These are phyloP conservation scores for Phanerodontia chrysosporium DNA, from an alignment of 768 basidiomycete genomes.

Conservation along the genomic window DNA sequence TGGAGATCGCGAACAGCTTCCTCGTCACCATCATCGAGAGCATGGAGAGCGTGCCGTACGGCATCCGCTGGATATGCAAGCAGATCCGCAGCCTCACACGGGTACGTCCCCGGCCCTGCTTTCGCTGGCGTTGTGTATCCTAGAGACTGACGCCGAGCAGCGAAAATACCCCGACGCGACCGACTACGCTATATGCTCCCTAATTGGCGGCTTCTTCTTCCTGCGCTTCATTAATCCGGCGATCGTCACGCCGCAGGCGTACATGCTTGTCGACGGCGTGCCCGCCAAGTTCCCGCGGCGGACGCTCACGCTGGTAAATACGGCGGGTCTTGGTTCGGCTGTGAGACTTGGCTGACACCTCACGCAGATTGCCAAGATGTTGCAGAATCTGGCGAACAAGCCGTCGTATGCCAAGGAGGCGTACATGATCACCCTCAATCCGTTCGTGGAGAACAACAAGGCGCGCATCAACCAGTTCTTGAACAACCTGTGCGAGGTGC, in stretches of 20 bases:
- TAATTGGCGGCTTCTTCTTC: conserved; percentile 99
- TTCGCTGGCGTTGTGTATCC: conserved; percentile 1
- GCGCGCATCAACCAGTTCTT: conserved; percentile 96
- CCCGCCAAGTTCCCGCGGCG: conserved; percentile 97
- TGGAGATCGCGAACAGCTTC: conserved; percentile 99
- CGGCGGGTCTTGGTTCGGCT: not conserved
- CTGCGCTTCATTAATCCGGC: conserved; percentile 99
- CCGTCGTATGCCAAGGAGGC: conserved; percentile 96
- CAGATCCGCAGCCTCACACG: conserved; percentile 95
- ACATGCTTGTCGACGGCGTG: conserved; percentile 98
- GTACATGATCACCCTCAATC: conserved; percentile 98
- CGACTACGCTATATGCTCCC: conserved; percentile 96
- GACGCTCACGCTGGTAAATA: conserved; percentile 82
- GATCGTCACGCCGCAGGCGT: conserved; percentile 97
- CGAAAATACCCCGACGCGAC: conserved; percentile 98
- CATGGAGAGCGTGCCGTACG: conserved; percentile 97
- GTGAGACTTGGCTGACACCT: not conserved
- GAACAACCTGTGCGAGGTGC: conserved; percentile 95
- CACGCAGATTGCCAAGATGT: conserved; percentile 94
- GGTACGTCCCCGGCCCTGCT: conserved; percentile 41
- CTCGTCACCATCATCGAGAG: conserved; percentile 96
- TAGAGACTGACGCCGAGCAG: conserved; percentile 37
- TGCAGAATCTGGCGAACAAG: conserved; percentile 98
- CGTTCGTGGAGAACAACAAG: conserved; percentile 98
- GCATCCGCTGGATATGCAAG: conserved; percentile 99